Percentiles rank a stretch among this genome's conserved stretches.
Conservation (phyloP, 805 yeast genomes). For the Wickerhamomyces chambardii region DNA sequence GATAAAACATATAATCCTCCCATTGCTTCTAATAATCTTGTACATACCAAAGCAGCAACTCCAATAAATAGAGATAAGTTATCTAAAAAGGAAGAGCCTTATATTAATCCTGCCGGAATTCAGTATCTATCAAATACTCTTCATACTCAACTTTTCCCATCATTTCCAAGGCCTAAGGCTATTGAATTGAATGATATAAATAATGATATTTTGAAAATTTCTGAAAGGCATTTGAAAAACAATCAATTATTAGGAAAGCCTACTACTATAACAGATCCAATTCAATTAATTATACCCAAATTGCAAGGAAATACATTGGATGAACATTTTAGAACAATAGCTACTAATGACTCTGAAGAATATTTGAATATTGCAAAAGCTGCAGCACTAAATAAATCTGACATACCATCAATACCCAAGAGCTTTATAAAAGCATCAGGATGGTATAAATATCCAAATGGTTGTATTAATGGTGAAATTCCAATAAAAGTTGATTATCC, state of each 20-base stretch:
- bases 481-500: conserved; percentile 65
- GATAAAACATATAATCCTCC: too few species aligned
- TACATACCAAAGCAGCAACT: too few species aligned
- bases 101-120: conserved; percentile 72
- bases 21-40: too few species aligned
- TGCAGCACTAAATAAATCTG: conserved; percentile 29
- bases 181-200: conserved; percentile 16
- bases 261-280: conserved; percentile 54
- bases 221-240: conserved; percentile 47
- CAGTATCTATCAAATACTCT: conserved; percentile 59
- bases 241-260: conserved; percentile 71
- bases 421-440: conserved; percentile 60
- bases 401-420: conserved; percentile 31
- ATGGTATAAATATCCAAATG: conserved; percentile 68
- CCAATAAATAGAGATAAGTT: too few species aligned
- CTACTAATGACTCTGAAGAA: conserved; percentile 47
- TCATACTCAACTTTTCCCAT: conserved; percentile 48
- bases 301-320: conserved; percentile 68
- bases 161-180: conserved; percentile 15
- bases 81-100: conserved; percentile 35
- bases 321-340: conserved; percentile 78
- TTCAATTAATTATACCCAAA: conserved; percentile 52
- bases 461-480: conserved; percentile 29
- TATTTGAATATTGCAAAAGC: conserved; percentile 41
- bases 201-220: conserved; percentile 33